These are phyloP conservation scores for Talaromyces islandicus DNA, from an alignment of 2,329 filamentous ascomycete species.

Conservation along the genomic window DNA sequence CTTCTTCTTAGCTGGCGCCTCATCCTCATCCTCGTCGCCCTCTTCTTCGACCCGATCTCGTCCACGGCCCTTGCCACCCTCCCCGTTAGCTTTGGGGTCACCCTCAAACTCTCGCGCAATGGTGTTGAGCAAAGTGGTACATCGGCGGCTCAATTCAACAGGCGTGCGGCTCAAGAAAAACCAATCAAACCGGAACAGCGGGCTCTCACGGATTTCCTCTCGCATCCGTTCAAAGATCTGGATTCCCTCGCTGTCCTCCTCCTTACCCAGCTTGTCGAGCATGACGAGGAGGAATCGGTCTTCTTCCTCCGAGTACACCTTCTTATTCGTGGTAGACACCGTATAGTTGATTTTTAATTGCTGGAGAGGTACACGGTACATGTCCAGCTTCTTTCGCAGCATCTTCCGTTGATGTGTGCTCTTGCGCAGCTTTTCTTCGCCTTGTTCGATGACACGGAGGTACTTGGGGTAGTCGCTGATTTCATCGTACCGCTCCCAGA, in stretches of 20 bases:
- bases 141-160: conserved; percentile 84
- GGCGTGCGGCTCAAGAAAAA: conserved; percentile 96
- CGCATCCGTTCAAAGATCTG: conserved; percentile 82
- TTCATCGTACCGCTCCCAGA: conserved; percentile 92
- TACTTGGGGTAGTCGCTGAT: conserved; percentile 86
- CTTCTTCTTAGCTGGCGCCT: conserved; percentile 91
- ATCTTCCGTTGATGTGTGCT: conserved; percentile 90
- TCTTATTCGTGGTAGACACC: conserved; percentile 98
- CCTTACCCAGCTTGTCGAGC: conserved; percentile 86
- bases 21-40: conserved; percentile 73
- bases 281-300: conserved; percentile 92
- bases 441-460: conserved; percentile 81
- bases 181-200: conserved; percentile 97
- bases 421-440: conserved; percentile 82
- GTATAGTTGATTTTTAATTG: conserved; percentile 99
- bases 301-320: conserved; percentile 98
- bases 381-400: conserved; percentile 88
- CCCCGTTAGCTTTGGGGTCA: conserved; percentile 51
- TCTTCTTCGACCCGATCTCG: conserved; percentile 68
- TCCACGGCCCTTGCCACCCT: conserved; percentile 59
- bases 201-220: conserved; percentile 93
- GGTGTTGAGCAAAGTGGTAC: conserved; percentile 88
- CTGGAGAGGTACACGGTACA: conserved; percentile 95
- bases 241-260: conserved; percentile 52
- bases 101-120: conserved; percentile 88